Conservation (phyloP, 306 rosid genomes). For the Trichosanthes truncata region DNA sequence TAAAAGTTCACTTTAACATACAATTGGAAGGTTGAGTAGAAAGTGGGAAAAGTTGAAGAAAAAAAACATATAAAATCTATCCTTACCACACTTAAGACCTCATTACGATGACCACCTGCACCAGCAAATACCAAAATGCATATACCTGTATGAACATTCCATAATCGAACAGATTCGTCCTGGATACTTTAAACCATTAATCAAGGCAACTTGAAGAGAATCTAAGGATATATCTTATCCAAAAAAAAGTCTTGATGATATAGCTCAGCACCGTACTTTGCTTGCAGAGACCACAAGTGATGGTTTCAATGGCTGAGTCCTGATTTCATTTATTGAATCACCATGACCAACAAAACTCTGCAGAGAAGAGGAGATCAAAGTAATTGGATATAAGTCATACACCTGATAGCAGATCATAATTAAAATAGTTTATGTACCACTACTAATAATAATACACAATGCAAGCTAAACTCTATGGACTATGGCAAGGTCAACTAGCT, state of each 20-base stretch:
- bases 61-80: neutral
- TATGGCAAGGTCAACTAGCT: neutral
- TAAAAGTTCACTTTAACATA: neutral
- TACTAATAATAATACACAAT: neutral
- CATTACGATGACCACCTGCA: slow-evolving; percentile 98
- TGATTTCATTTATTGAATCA: slow-evolving; percentile 83
- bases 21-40: neutral
- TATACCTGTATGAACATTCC: slow-evolving; percentile 90
- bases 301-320: slow-evolving; percentile 77
- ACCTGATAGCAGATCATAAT: neutral
- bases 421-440: neutral
- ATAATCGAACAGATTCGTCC: slow-evolving; percentile 96
- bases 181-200: slow-evolving; percentile 31
- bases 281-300: slow-evolving; percentile 85
- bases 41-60: neutral
- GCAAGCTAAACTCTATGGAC: neutral
- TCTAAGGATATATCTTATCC: neutral
- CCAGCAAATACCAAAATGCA: slow-evolving; percentile 89
- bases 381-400: neutral
- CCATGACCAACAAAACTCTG: slow-evolving; percentile 99
- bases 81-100: slow-evolving; percentile 91
- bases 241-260: neutral
- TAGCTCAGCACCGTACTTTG: slow-evolving; percentile 39
- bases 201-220: slow-evolving; percentile 7
- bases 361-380: slow-evolving; percentile 9